Evolutionary conservation across 306 rosid genomes (phyloP), one percentile per base, ranked within the genome.

Genomic region (Castanea mollissima): DNA sequence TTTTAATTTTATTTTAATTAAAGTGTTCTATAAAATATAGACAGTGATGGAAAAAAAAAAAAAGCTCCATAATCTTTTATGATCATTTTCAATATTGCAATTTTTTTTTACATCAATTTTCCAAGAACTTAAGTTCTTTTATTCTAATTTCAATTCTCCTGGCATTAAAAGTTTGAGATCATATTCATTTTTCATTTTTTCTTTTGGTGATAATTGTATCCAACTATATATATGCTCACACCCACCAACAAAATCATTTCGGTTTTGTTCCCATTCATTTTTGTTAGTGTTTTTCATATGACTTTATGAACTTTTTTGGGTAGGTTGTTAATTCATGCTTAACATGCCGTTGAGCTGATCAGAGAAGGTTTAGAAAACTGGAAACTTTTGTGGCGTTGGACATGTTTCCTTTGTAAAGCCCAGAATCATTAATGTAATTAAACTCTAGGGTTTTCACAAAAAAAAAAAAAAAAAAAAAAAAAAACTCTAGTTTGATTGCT

Each of bases 281-380:
- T 82, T 14, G 38, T 20, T n/a, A 3, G 3, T 41, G 8, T 52
- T 29, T 46, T 38, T 72, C 31, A 75, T 31, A 23, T 54, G 13
- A 59, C 3, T 32, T 67, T 67, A 34, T 16, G 25, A 71, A 41
- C 16, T 32, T 81, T 49, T 49, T 73, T 68, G 10, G 82, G 79
- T 74, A 52, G 74, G 71, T 68, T 15, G 75, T 83, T 68, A 49
- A 69, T 70, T 74, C 81, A 82, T 82, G 82, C 76, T 21, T 23
- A 67, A 25, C 55, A 27, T 59, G 76, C 76, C 79, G 49, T 6
- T 76, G 35, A 1, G 0, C 69, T 55, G 60, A 31, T 41, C 46
- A 41, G 27, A 54, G 10, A 21, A 25, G 56, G 23, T 57, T 76
- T 41, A 41, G 46, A 41, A 41, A 41, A 41, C 46, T 49, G 70